Percentiles rank a stretch among this genome's conserved stretches.
Conservation (phyloP, 2,329 filamentous ascomycete species). For the Penicillium sp. region DNA sequence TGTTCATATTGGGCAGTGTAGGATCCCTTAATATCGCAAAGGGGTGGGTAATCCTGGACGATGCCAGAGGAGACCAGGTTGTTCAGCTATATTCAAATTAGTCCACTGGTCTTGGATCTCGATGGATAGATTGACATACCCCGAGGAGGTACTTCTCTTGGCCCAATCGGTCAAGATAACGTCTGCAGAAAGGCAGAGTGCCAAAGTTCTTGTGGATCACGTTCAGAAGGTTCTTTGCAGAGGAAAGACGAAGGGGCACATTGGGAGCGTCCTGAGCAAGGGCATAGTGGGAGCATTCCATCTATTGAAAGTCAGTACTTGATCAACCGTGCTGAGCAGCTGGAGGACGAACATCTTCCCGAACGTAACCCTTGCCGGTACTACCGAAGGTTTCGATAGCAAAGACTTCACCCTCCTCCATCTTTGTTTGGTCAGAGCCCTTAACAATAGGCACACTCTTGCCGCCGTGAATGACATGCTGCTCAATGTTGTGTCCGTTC, state of each 20-base stretch:
- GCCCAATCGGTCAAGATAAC: conserved; percentile 89
- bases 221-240: conserved; percentile 80
- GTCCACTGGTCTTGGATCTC: conserved; percentile 10
- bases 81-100: conserved; percentile 65
- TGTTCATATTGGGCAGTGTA: conserved; percentile 96
- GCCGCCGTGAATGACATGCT: conserved; percentile 83
- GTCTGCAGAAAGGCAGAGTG: conserved; percentile 84
- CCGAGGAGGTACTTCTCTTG: conserved; percentile 93
- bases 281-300: conserved; percentile 87
- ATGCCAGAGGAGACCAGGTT: conserved; percentile 80
- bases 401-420: conserved; percentile 96
- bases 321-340: conserved; percentile 8
- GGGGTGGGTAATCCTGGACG: conserved; percentile 85
- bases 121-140: conserved; percentile 53
- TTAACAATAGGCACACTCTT: conserved; percentile 96
- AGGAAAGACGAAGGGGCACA: conserved; percentile 73
- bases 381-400: conserved; percentile 96
- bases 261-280: conserved; percentile 72
- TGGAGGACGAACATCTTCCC: conserved; percentile 70
- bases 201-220: conserved; percentile 97
- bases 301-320: conserved; percentile 41
- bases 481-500: conserved; percentile 86
- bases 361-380: conserved; percentile 84
- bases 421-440: conserved; percentile 83
- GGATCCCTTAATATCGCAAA: conserved; percentile 89